These are phyloP conservation scores for Claviceps monticola DNA, from an alignment of 2,329 filamentous ascomycete genomes.

Conservation along the genomic window DNA sequence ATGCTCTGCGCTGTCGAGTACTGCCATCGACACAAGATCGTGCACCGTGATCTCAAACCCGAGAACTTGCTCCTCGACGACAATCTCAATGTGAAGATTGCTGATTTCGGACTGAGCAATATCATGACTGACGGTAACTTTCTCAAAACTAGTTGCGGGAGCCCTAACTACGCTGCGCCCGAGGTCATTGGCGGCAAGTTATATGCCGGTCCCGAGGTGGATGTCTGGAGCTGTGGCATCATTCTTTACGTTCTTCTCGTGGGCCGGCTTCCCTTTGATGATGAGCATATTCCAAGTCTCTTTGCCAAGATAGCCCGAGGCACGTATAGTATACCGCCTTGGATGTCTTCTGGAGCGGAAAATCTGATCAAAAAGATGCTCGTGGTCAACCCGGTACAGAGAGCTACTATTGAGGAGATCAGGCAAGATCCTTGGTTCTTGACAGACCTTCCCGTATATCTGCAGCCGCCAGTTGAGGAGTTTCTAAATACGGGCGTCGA, in stretches of 20 bases:
- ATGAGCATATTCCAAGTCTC: constrained; percentile 92
- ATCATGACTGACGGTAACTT: constrained; percentile 99
- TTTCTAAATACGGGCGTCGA: constrained; percentile 91
- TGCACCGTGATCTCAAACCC: constrained; percentile 92
- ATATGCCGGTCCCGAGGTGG: constrained; percentile 93
- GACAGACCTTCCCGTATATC: constrained; percentile 72
- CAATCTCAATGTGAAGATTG: constrained; percentile 96
- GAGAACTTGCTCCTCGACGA: constrained; percentile 94
- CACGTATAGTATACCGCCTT: constrained; percentile 81
- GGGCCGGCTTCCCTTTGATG: constrained; percentile 83
- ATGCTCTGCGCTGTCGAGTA: constrained; percentile 98
- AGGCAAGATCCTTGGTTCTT: constrained; percentile 89
- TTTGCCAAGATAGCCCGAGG: constrained; percentile 97
- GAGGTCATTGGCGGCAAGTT: constrained; percentile 97
- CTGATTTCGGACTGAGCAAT: constrained; percentile 95
- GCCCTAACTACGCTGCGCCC: constrained; percentile 93
- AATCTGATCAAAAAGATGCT: constrained; percentile 84
- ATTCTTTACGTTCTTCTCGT: constrained; percentile 76
- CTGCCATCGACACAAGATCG: constrained; percentile 97
- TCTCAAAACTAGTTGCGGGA: constrained; percentile 94
- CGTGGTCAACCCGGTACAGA: constrained; percentile 85
- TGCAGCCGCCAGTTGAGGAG: constrained; percentile 77
- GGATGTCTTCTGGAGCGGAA: constrained; percentile 74
- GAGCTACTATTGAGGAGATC: constrained; percentile 89
- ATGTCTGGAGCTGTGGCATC: constrained; percentile 95